Base-by-base conservation (phyloP, 2,329 filamentous ascomycete species). In the Knoxdaviesia proteae region DNA sequence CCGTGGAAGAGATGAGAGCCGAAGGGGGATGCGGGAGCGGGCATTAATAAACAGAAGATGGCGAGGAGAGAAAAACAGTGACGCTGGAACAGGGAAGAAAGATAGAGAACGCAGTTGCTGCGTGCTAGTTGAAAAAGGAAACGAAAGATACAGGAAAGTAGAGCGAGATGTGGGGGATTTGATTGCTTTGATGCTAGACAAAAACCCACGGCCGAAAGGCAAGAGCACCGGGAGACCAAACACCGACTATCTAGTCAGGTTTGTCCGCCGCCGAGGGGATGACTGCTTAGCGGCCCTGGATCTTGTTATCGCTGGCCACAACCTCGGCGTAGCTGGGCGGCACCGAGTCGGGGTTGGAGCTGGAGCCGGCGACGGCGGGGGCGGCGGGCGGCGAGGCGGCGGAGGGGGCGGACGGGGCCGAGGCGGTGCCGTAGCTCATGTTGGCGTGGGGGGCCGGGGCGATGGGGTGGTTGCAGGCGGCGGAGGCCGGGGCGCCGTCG, bases 261-360 rank as follows among this genome's bases (percentile, higher is more conserved):
- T 20, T 20, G 20, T 2, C 20, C 20, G 20, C 20, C 20, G 2
- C 20, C 60, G 20, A 20, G 20, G 20, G 2, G 20, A 20, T 20
- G 20, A 20, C 20, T 20, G 20, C 20, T 20, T 20, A 20, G 3
- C 20, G 20, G 20, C 20, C 20, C 68, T 96, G 90, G 41, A 94
- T 68, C 71, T 96, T 96, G 61, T 94, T 64, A 56, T 96, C 88
- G 1, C 84, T 86, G 53, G 78, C 79, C 46, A 94, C 79, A 40
- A 84, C 88, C 61, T 94, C 84, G 10, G 82, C 80, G 58, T 96
- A 96, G 9, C 80, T 84, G 4, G 90, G 88, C 37, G 88, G 87
- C 35, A 72, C 67, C 8, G 62, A 62, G 40, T 64, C 54, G 47
- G 60, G 59, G 49, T 53, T 50, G 7, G 55, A 54, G 39, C 55